A percentile compares a stretch with the other conserved stretches of the same genome.
Evolutionary conservation across 78 protist species (phyloP).

Genomic region (Dictyostelium capitatum): DNA sequence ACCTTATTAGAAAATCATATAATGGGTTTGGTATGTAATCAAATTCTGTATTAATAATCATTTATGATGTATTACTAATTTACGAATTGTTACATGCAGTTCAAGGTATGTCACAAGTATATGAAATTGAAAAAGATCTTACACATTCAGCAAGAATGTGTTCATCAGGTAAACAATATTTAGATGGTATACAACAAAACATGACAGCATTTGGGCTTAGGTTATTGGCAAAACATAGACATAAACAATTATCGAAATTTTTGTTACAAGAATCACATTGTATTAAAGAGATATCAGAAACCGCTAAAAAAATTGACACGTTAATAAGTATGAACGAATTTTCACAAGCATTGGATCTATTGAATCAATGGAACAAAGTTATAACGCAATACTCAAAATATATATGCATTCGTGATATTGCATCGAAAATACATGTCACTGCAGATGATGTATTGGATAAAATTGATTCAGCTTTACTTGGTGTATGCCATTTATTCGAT

Average conservation of each 20-base stretch:
- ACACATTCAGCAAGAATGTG: conserved; percentile 73
- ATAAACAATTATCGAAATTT: conserved; percentile 14
- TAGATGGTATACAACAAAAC: conserved; percentile 27
- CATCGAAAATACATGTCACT: conserved; percentile 27
- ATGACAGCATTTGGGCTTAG: conserved; percentile 65
- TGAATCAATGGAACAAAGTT: background rate
- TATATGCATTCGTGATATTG: conserved; percentile 27
- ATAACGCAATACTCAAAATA: conserved; percentile 32
- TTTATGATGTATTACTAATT: background rate
- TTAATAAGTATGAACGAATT: conserved; percentile 31
- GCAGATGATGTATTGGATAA: conserved; percentile 23
- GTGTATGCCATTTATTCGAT: conserved; percentile 38
- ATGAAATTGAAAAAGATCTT: conserved; percentile 74
- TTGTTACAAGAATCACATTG: conserved; percentile 8
- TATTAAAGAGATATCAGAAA: conserved; percentile 37
- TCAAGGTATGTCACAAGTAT: conserved; percentile 79
- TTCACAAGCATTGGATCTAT: conserved; percentile 11
- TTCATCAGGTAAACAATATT: conserved; percentile 48
- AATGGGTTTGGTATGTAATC: conserved; percentile 57
- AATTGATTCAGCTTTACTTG: conserved; percentile 58
- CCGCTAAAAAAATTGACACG: conserved; percentile 22
- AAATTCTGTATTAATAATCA: background rate
- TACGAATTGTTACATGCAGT: background rate
- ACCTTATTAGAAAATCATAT: conserved; percentile 62
- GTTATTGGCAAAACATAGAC: conserved; percentile 50